phyloP scores from a whole-genome alignment of 192 early-diverging fungal genomes.

The Hyaloraphidium curvatum region DNA sequence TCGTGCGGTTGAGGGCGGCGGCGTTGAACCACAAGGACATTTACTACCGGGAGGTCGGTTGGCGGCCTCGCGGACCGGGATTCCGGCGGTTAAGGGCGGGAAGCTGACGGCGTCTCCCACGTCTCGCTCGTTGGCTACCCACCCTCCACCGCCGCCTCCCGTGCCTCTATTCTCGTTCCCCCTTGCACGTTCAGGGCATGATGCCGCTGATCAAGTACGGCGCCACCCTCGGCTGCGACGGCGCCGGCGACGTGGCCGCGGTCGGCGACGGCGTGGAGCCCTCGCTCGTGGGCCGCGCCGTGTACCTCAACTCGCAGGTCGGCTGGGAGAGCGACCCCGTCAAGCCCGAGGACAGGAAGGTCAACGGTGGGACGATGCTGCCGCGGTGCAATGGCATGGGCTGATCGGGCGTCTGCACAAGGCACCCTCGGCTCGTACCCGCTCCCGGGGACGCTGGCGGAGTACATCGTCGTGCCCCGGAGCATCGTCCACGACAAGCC shows the following conservation, averaged over 20 bases:
- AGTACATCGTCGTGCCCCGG: slow-evolving; percentile 25
- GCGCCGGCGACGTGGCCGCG: slow-evolving; percentile 25
- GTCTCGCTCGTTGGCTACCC: too few species aligned
- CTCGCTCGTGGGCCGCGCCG: slow-evolving; percentile 14
- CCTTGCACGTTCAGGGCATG: slow-evolving; percentile 15
- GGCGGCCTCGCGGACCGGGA: too few species aligned
- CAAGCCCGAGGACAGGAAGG: slow-evolving; percentile 26
- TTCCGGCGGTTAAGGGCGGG: too few species aligned
- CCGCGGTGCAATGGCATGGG: not conserved
- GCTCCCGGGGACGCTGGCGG: slow-evolving; percentile 26
- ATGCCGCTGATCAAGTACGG: slow-evolving; percentile 30
- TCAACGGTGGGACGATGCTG: not conserved
- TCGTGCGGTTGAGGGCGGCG: slow-evolving; percentile 6
- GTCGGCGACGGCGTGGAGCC: slow-evolving; percentile 6
- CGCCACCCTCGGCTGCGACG: slow-evolving; percentile 36
- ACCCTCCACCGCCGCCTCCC: too few species aligned
- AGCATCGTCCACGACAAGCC: slow-evolving; percentile 28
- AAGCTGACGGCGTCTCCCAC: too few species aligned
- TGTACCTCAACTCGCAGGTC: slow-evolving; percentile 27
- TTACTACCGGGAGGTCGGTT: slow-evolving; percentile 19
- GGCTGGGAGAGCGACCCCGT: slow-evolving; percentile 32
- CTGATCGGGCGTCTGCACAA: not conserved
- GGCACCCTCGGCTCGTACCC: slow-evolving; percentile 18
- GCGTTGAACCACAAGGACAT: slow-evolving; percentile 27
- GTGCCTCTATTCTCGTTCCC: too few species aligned